These are phyloP conservation scores for Fusarium sp. DNA, from an alignment of 2,329 filamentous ascomycete genomes.

Conservation along the genomic window DNA sequence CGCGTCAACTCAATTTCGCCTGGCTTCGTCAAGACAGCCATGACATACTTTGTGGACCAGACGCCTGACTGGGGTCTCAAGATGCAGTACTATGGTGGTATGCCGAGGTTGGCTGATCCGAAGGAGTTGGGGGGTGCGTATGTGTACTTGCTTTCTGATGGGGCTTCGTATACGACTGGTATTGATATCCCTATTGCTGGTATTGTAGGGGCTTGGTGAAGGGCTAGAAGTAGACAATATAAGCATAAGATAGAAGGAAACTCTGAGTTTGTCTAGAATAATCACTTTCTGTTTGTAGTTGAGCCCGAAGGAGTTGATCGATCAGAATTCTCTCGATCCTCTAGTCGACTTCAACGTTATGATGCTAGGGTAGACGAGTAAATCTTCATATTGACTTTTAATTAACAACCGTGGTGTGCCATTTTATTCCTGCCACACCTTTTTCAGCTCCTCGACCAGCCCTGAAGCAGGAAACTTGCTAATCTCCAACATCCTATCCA, in stretches of 20 bases:
- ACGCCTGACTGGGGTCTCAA: constrained; percentile 65
- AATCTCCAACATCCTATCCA: not conserved
- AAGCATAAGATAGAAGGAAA: not conserved
- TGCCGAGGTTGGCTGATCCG: constrained; percentile 63
- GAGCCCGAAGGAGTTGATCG: not conserved
- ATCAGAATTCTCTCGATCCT: not conserved
- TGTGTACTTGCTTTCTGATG: constrained; percentile 65
- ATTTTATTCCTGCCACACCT: not conserved
- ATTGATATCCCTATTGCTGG: constrained; percentile 57
- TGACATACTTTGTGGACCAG: constrained; percentile 63
- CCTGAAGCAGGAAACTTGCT: not conserved
- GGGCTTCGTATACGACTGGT: constrained; percentile 60
- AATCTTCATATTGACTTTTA: not conserved
- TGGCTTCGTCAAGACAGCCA: constrained; percentile 55
- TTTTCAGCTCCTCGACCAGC: not conserved
- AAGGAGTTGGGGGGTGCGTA: constrained; percentile 67
- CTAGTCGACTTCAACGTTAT: not conserved
- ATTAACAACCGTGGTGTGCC: not conserved
- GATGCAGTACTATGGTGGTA: constrained; percentile 68
- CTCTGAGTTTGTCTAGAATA: not conserved
- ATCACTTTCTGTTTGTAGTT: not conserved
- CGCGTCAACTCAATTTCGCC: constrained; percentile 60
- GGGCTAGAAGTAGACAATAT: not conserved
- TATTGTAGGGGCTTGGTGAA: constrained; percentile 35
- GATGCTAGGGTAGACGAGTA: not conserved